Evolutionary conservation across 495 filamentous ascomycete genomes (phyloP).

Genomic region (Neurospora intermedia): DNA sequence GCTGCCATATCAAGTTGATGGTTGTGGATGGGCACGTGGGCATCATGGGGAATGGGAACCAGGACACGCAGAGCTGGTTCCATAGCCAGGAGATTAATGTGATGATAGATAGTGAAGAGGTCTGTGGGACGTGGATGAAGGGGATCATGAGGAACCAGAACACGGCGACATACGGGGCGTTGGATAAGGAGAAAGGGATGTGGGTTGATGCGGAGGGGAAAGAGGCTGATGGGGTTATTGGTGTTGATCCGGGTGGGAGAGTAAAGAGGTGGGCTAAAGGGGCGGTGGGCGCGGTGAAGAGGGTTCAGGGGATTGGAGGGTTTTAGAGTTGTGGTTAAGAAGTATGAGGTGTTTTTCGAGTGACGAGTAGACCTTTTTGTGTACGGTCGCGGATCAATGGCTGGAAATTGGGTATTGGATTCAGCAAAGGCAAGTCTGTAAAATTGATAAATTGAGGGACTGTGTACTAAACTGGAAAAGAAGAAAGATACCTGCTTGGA

Average conservation of each 20-base stretch:
- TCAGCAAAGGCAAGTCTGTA: background rate
- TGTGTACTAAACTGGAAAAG: background rate
- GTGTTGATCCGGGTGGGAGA: constrained; percentile 46
- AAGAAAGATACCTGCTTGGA: background rate
- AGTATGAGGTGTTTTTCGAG: background rate
- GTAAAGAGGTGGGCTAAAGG: constrained; percentile 54
- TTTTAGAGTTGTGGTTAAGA: constrained; percentile 26
- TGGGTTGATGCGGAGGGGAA: constrained; percentile 49
- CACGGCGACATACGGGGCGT: constrained; percentile 50
- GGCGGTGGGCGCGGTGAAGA: constrained; percentile 47
- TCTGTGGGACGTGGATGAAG: constrained; percentile 55
- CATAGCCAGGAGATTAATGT: constrained; percentile 70
- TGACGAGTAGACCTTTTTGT: background rate
- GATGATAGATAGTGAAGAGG: constrained; percentile 49
- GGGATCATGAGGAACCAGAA: constrained; percentile 60
- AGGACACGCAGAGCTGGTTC: constrained; percentile 73
- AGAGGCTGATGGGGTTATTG: constrained; percentile 48
- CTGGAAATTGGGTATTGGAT: background rate
- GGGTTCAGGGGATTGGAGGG: constrained; percentile 50
- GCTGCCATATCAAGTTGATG: constrained; percentile 68
- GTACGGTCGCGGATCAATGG: background rate
- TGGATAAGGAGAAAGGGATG: constrained; percentile 44
- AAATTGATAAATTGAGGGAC: too few relatives aligned
- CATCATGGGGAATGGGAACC: constrained; percentile 66
- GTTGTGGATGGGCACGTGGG: constrained; percentile 57